Percentiles rank a stretch among this genome's conserved stretches.
Conservation (phyloP, 2,329 filamentous ascomycete genomes). For the Diplodia mutila region DNA sequence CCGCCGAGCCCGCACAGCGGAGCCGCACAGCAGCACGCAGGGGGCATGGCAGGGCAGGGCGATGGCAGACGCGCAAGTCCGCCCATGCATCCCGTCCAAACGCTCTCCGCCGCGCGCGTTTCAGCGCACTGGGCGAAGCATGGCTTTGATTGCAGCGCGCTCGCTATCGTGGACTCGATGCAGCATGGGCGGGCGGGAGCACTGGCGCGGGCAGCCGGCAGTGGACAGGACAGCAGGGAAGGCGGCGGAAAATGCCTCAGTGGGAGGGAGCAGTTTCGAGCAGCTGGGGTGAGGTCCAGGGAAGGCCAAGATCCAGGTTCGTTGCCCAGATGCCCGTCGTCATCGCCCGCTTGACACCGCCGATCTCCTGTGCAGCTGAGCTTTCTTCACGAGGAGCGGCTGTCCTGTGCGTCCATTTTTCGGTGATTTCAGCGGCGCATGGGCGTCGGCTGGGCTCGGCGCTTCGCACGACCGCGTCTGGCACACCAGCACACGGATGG, state of each 20-base stretch:
- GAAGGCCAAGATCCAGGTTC: constrained; percentile 16
- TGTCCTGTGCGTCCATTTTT: constrained; percentile 16
- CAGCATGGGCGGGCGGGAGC: constrained; percentile 22
- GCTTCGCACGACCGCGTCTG: constrained; percentile 9
- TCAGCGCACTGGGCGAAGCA: constrained; percentile 22
- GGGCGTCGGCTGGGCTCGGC: constrained; percentile 12
- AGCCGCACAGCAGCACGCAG: constrained; percentile 8
- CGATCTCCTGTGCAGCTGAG: constrained; percentile 9
- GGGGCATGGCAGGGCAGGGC: background rate
- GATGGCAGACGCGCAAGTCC: constrained; percentile 12
- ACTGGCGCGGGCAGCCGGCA: constrained; percentile 2
- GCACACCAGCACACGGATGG: constrained; percentile 13
- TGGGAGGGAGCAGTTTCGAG: background rate
- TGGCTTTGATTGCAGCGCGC: constrained; percentile 6
- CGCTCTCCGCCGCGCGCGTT: constrained; percentile 21
- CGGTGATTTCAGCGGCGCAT: constrained; percentile 23
- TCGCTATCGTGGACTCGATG: constrained; percentile 19
- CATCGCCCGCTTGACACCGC: constrained; percentile 18
- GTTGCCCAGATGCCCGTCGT: constrained; percentile 16
- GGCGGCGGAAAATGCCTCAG: constrained; percentile 22
- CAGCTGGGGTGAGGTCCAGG: background rate
- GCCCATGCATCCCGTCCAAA: constrained; percentile 7
- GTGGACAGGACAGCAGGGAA: constrained; percentile 4
- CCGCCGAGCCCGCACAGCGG: constrained; percentile 12
- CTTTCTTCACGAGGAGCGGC: constrained; percentile 20